Base-by-base conservation (phyloP, 106 monocot species). In the Apostasia shenzhenica region DNA sequence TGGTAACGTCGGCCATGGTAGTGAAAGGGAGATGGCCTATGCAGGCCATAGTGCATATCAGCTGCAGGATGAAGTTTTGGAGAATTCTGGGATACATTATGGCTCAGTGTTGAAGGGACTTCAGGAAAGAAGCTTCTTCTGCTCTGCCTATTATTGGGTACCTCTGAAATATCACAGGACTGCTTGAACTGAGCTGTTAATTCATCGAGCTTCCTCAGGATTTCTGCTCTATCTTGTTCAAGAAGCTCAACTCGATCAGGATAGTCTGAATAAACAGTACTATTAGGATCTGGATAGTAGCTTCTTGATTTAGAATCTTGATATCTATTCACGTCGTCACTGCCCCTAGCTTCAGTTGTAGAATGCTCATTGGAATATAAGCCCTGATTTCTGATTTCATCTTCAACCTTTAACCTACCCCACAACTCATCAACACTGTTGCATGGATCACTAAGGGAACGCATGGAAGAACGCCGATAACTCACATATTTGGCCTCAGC, bases 121-220 rank as follows among this genome's bases (percentile, higher is more conserved):
- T 79, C 68, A 56, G 77, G 76, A 69, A 76, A 70, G 74, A 79
- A 74, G 68, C 46, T 59, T 68, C 61, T 71, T 14, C 60, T 76
- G 38, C 72, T 71, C 40, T 59, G 54, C 67, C 55, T 83, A 40
- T 63, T 70, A 58, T 72, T 90, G 41, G 68, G 67, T 67, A 70
- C 77, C 41, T 85, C 82, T 14, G 45, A 45, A 71, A 85, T 67
- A 60, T 92, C 84, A 48, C 85, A 83, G 14, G 99, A 83, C 67
- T 70, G 76, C 67, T 80, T 81, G 3, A 99, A 76, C 66, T 99
- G 90, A 55, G 90, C 89, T 41, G 90, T 81, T 61, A 99, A 78
- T 57, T 93, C 99, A 85, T 93, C 99, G 13, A 99, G 85, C 75
- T 90, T 87, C 45, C 80, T 85, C 63, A 93, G 66, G 70, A 99